Percentiles rank a stretch among this genome's conserved stretches.
Conservation (phyloP, 1,139 yeast genomes). For the Kluyveromyces sp. region DNA sequence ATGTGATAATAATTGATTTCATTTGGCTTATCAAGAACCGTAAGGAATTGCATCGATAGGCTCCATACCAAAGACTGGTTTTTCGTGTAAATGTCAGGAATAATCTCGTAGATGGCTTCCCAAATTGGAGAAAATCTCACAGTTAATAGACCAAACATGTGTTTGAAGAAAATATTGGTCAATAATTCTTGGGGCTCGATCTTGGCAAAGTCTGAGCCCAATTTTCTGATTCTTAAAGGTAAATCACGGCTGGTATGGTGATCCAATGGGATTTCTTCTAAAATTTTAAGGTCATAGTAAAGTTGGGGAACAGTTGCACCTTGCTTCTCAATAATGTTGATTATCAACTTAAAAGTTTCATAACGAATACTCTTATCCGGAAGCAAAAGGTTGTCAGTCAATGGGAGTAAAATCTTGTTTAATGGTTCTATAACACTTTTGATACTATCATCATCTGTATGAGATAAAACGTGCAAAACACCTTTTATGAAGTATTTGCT, state of each 20-base stretch:
- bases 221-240: conserved; percentile 56
- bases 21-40: conserved; percentile 15
- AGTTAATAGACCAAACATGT: conserved; percentile 65
- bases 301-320: conserved; percentile 32
- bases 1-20: conserved; percentile 16
- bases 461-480: conserved; percentile 13
- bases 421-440: not conserved
- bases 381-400: conserved; percentile 35
- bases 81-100: conserved; percentile 42
- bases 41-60: conserved; percentile 36
- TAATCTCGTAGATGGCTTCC: conserved; percentile 61
- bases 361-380: conserved; percentile 44
- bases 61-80: conserved; percentile 52
- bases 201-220: conserved; percentile 45
- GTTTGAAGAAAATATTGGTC: conserved; percentile 43
- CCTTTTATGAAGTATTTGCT: conserved; percentile 23
- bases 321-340: conserved; percentile 27
- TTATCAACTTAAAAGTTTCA: conserved; percentile 38
- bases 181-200: conserved; percentile 30
- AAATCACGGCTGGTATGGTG: conserved; percentile 71
- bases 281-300: conserved; percentile 38
- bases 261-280: conserved; percentile 68
- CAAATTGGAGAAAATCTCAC: conserved; percentile 80
- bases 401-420: not conserved
- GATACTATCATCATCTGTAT: conserved; percentile 1